A percentile compares a stretch with the other conserved stretches of the same genome.
Conservation (phyloP, 257 asterid genomes). For the Solanum virginianum region DNA sequence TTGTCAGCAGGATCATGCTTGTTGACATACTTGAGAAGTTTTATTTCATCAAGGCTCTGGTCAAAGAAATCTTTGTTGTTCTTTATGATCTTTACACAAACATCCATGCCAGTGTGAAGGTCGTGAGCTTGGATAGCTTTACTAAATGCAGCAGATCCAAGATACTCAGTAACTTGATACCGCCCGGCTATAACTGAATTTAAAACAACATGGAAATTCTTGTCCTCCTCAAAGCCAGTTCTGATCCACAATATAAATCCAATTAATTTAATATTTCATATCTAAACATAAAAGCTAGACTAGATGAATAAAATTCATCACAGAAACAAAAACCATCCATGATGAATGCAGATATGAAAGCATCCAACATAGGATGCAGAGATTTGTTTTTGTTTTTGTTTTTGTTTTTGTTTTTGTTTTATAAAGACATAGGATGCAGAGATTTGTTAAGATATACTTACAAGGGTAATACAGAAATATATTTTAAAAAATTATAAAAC, state of each 20-base stretch:
- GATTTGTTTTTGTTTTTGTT: neutral
- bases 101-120: constrained; percentile 99
- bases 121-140: constrained; percentile 99
- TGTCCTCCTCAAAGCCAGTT: constrained; percentile 99
- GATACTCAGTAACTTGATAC: constrained; percentile 97
- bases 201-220: constrained; percentile 76
- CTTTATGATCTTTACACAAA: constrained; percentile 92
- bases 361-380: neutral
- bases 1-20: constrained; percentile 98
- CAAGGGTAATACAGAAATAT: neutral
- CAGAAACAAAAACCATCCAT: neutral
- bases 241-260: constrained; percentile 32
- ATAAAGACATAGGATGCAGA: neutral
- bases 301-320: neutral
- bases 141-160: constrained; percentile 99
- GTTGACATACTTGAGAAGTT: constrained; percentile 95
- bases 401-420: no score
- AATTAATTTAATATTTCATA: constrained; percentile 1
- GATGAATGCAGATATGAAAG: neutral
- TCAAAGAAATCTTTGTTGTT: constrained; percentile 96
- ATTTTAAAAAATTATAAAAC: neutral
- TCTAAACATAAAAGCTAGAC: neutral
- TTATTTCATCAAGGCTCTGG: constrained; percentile 98
- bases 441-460: neutral
- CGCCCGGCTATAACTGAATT: constrained; percentile 94